Percentiles rank a stretch among this genome's conserved stretches.
Evolutionary conservation across 805 yeast species (phyloP).

Genomic region (Barnettozyma botsteinii): DNA sequence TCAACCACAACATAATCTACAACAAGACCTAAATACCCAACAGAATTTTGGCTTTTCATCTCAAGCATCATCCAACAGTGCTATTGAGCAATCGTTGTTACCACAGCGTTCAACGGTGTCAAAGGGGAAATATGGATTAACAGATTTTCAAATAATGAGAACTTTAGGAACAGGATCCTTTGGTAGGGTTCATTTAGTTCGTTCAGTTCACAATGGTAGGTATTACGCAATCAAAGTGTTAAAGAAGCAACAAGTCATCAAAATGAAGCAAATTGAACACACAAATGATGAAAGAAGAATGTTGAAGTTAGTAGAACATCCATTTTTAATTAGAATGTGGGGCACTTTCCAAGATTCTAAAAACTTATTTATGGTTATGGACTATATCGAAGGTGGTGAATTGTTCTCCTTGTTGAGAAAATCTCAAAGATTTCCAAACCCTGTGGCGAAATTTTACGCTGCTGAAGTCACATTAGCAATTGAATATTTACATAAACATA

Average conservation of each 20-base stretch:
- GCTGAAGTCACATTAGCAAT: constrained; percentile 84
- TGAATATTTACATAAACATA: constrained; percentile 80
- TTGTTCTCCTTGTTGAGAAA: constrained; percentile 78
- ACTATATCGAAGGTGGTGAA: constrained; percentile 95
- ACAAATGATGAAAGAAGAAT: constrained; percentile 92
- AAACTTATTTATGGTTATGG: constrained; percentile 92
- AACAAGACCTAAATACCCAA: constrained; percentile 4
- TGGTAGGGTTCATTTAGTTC: constrained; percentile 87
- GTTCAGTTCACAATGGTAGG: constrained; percentile 84
- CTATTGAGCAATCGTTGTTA: constrained; percentile 17
- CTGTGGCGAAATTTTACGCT: constrained; percentile 94
- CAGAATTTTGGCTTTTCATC: neutral
- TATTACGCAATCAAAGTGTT: constrained; percentile 91
- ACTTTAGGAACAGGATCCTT: constrained; percentile 95
- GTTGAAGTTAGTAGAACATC: constrained; percentile 81
- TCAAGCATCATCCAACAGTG: constrained; percentile 4
- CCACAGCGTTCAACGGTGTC: constrained; percentile 26
- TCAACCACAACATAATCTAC: constrained; percentile 1
- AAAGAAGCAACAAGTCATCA: constrained; percentile 80
- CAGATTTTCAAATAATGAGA: constrained; percentile 78
- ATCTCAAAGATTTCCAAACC: constrained; percentile 88
- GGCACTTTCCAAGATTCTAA: constrained; percentile 90
- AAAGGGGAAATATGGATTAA: constrained; percentile 69
- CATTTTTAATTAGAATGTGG: constrained; percentile 91
- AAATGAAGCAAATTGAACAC: constrained; percentile 92